Conservation (phyloP, 2,329 filamentous ascomycete genomes). For the Capronia coronata region DNA sequence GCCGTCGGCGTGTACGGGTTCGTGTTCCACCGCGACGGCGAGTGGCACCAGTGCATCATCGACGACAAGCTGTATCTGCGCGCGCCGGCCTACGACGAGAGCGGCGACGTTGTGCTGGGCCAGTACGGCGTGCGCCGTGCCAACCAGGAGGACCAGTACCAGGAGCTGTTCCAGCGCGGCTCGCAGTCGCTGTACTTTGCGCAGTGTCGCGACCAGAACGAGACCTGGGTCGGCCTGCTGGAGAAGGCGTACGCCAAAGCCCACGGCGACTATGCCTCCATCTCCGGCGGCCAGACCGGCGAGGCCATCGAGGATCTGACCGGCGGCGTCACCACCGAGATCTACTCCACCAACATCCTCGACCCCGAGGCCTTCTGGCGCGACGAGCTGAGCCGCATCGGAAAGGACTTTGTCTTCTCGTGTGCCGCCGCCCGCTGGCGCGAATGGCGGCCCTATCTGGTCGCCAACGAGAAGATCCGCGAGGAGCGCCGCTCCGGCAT, state of each 20-base stretch:
- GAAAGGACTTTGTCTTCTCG: constrained; percentile 61
- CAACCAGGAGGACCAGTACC: constrained; percentile 65
- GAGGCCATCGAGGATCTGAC: constrained; percentile 56
- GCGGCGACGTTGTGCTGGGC: constrained; percentile 65
- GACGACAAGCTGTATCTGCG: constrained; percentile 87
- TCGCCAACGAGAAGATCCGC: constrained; percentile 27
- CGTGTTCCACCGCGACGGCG: constrained; percentile 76
- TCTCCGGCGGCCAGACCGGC: constrained; percentile 67
- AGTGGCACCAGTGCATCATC: constrained; percentile 88
- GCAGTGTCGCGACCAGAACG: constrained; percentile 66
- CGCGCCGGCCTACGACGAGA: constrained; percentile 75
- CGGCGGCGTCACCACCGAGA: constrained; percentile 45
- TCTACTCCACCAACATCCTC: constrained; percentile 43
- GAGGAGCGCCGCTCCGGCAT: constrained; percentile 40
- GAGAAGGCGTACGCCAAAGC: constrained; percentile 74
- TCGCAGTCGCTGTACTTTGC: constrained; percentile 74
- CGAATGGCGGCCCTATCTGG: constrained; percentile 25
- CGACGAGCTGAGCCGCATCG: constrained; percentile 71
- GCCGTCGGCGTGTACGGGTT: constrained; percentile 77
- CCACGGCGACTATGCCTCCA: constrained; percentile 70
- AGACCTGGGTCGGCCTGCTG: constrained; percentile 74
- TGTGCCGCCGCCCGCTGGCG: constrained; percentile 41
- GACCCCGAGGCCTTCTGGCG: constrained; percentile 77
- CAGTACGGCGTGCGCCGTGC: constrained; percentile 69
- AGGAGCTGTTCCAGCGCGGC: constrained; percentile 64